A percentile compares a stretch with the other conserved stretches of the same genome.
These are phyloP conservation scores for Diutina sp. DNA, from an alignment of 1,139 yeast genomes.

Conservation along the genomic window DNA sequence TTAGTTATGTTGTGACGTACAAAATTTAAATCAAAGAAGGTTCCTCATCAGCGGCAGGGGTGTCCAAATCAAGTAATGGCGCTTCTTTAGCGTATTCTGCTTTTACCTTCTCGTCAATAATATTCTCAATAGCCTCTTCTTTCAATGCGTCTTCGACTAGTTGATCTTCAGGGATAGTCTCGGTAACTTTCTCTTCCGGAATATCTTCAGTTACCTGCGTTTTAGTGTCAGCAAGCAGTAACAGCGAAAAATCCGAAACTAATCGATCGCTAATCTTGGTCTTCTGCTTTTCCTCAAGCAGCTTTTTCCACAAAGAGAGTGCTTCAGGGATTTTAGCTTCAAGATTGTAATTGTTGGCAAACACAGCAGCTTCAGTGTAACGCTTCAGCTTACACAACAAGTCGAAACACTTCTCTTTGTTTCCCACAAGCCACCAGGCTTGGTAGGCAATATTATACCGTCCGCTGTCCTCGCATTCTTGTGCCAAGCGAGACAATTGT, in stretches of 20 bases:
- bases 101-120: neutral
- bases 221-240: slow-evolving; percentile 4
- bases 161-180: slow-evolving; percentile 5
- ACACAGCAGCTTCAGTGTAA: slow-evolving; percentile 72
- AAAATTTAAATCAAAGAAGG: neutral
- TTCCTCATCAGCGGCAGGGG: neutral
- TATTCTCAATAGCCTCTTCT: neutral
- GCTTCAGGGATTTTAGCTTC: slow-evolving; percentile 30
- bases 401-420: slow-evolving; percentile 48
- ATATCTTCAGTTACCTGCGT: slow-evolving; percentile 3
- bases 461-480: slow-evolving; percentile 53
- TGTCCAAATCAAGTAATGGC: slow-evolving; percentile 7
- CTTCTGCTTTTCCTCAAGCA: slow-evolving; percentile 40
- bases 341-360: slow-evolving; percentile 64
- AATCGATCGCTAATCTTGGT: slow-evolving; percentile 49
- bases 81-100: slow-evolving; percentile 3
- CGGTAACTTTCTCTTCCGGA: slow-evolving; percentile 6
- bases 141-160: neutral
- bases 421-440: slow-evolving; percentile 80
- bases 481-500: slow-evolving; percentile 50
- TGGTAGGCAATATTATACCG: slow-evolving; percentile 87
- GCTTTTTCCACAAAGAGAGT: slow-evolving; percentile 55
- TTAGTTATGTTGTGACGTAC: neutral
- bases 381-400: slow-evolving; percentile 61
- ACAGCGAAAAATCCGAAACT: slow-evolving; percentile 21